phyloP scores from a whole-genome alignment of 1,139 yeast genomes.

The Hanseniaspora sp. region DNA sequence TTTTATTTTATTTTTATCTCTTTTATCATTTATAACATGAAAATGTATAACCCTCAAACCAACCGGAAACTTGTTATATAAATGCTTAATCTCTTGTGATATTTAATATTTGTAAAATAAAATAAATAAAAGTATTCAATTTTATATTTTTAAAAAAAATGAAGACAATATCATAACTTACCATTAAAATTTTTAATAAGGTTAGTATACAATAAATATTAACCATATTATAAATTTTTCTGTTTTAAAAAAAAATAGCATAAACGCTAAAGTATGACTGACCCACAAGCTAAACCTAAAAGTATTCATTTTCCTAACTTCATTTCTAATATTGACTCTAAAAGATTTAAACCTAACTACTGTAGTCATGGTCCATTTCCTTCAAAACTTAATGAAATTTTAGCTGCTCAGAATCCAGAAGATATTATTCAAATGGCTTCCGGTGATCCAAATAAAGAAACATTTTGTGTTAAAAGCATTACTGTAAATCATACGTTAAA shows the following conservation, averaged over 20 bases:
- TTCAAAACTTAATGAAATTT: neutral
- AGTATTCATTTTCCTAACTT: neutral
- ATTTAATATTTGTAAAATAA: no score
- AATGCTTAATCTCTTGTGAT: neutral
- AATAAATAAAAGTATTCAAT: no score
- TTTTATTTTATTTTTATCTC: no score
- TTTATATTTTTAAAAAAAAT: no score
- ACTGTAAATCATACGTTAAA: neutral
- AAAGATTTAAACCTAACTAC: neutral
- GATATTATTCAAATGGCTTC: neutral
- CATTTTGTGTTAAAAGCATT: constrained; percentile 2
- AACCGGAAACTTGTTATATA: neutral
- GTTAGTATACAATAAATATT: no score
- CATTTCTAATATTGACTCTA: neutral
- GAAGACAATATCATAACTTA: no score
- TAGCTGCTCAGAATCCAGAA: neutral
- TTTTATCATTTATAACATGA: neutral
- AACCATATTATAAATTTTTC: no score
- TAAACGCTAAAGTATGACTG: no score
- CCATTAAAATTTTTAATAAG: no score
- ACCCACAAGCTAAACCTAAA: neutral
- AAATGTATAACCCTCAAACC: neutral
- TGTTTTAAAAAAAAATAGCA: no score
- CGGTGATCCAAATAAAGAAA: constrained; percentile 5
- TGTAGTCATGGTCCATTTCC: constrained; percentile 8